phyloP scores from a whole-genome alignment of 2,329 filamentous ascomycete genomes.

The Onygenales sp. region DNA sequence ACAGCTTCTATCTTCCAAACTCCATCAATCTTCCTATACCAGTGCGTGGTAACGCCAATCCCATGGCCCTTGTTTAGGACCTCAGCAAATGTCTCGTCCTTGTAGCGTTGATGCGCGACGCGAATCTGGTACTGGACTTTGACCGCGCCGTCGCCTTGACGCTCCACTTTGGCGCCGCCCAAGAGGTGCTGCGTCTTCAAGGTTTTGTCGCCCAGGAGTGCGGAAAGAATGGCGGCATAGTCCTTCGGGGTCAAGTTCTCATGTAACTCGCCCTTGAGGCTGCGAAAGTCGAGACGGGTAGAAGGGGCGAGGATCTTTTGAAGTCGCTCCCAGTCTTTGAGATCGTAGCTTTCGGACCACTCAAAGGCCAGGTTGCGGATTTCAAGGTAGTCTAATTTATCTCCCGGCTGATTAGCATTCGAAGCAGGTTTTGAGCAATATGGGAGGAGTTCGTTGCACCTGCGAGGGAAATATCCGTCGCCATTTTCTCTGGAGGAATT shows the following conservation, averaged over 20 bases:
- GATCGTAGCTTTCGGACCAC: slow-evolving; percentile 38
- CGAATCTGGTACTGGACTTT: slow-evolving; percentile 54
- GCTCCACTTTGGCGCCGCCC: slow-evolving; percentile 50
- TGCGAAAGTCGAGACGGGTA: slow-evolving; percentile 17
- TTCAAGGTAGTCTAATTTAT: slow-evolving; percentile 22
- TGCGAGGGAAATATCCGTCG: slow-evolving; percentile 1
- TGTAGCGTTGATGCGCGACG: slow-evolving; percentile 54
- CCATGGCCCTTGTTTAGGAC: slow-evolving; percentile 53
- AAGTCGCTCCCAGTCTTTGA: slow-evolving; percentile 34
- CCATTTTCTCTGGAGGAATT: slow-evolving; percentile 1
- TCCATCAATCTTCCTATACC: slow-evolving; percentile 49
- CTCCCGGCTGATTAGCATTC: not conserved
- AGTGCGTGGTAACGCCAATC: slow-evolving; percentile 49
- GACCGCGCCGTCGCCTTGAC: slow-evolving; percentile 48
- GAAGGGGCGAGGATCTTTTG: slow-evolving; percentile 36
- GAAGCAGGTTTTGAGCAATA: not conserved
- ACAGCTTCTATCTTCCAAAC: slow-evolving; percentile 54
- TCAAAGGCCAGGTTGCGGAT: slow-evolving; percentile 30
- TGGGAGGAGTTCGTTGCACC: slow-evolving; percentile 2
- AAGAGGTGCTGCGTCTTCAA: slow-evolving; percentile 59
- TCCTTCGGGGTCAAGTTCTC: slow-evolving; percentile 31
- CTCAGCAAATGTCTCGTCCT: slow-evolving; percentile 36
- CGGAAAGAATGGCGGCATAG: slow-evolving; percentile 53
- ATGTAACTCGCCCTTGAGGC: not conserved
- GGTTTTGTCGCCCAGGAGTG: slow-evolving; percentile 52